These are phyloP conservation scores for Thelonectria blattea DNA, from an alignment of 2,329 filamentous ascomycete genomes.

Conservation along the genomic window DNA sequence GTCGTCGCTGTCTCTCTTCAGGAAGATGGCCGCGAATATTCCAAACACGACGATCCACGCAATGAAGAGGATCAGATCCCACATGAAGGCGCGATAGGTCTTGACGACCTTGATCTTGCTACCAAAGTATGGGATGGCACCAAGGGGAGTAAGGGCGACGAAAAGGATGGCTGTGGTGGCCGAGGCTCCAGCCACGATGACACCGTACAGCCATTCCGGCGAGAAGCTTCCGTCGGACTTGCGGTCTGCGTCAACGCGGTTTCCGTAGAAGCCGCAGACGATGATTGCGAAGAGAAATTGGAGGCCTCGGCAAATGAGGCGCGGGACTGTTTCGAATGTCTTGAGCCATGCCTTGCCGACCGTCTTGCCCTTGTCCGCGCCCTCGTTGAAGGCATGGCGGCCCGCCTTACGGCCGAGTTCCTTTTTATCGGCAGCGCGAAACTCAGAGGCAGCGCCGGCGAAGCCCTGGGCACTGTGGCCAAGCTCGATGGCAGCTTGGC, in stretches of 20 bases:
- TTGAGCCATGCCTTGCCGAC: conserved; percentile 53
- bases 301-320: conserved; percentile 64
- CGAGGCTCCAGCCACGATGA: conserved; percentile 61
- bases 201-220: conserved; percentile 69
- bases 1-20: conserved; percentile 61
- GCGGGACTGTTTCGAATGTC: conserved; percentile 54
- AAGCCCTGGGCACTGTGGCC: conserved; percentile 39
- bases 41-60: conserved; percentile 73
- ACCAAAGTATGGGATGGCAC: conserved; percentile 43
- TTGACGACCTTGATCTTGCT: conserved; percentile 43
- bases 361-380: conserved; percentile 47
- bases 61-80: conserved; percentile 52
- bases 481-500: conserved; percentile 43
- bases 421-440: conserved; percentile 43
- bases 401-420: conserved; percentile 44
- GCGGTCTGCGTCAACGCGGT: conserved; percentile 55
- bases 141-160: conserved; percentile 45
- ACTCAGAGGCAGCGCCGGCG: conserved; percentile 37
- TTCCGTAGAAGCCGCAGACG: conserved; percentile 72
- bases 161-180: conserved; percentile 57
- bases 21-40: conserved; percentile 74
- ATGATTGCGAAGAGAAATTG: conserved; percentile 75
- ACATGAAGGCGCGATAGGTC: conserved; percentile 52
- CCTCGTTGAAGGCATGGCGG: conserved; percentile 43
- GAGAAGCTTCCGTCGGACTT: conserved; percentile 48